These are phyloP conservation scores for Cotoneaster glaucophyllus DNA, from an alignment of 306 rosid genomes.

Conservation along the genomic window DNA sequence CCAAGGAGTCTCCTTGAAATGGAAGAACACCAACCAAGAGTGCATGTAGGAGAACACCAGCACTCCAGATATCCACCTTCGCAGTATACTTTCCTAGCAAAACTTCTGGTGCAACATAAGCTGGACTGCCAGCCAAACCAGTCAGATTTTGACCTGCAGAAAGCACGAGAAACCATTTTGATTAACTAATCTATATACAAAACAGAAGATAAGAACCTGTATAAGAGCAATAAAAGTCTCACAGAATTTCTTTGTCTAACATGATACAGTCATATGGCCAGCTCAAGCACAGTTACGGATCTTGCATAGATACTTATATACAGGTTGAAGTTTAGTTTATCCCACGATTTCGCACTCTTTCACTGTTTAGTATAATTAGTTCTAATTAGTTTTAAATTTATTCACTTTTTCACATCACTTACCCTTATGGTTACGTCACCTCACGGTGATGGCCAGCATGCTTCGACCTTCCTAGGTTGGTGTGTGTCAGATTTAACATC, in stretches of 20 bases:
- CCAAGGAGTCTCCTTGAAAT: slow-evolving; percentile 81
- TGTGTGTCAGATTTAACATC: no score
- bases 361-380: no score
- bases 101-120: slow-evolving; percentile 98
- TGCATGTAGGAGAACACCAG: slow-evolving; percentile 91
- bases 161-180: slow-evolving; percentile 9
- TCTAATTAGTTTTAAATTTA: no score
- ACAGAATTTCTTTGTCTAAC: background rate
- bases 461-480: no score
- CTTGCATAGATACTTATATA: background rate
- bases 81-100: slow-evolving; percentile 67
- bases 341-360: no score
- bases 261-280: background rate
- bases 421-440: no score
- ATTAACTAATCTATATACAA: background rate
- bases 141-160: slow-evolving; percentile 80
- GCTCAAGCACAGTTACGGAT: background rate
- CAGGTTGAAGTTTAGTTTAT: background rate
- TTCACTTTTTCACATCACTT: no score
- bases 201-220: background rate
- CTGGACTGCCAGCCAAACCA: slow-evolving; percentile 99
- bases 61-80: slow-evolving; percentile 99
- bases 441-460: no score
- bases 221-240: background rate
- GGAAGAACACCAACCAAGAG: slow-evolving; percentile 84